These are phyloP conservation scores for Ophiostoma novo-ulmi DNA, from an alignment of 2,329 filamentous ascomycete species.

Conservation along the genomic window DNA sequence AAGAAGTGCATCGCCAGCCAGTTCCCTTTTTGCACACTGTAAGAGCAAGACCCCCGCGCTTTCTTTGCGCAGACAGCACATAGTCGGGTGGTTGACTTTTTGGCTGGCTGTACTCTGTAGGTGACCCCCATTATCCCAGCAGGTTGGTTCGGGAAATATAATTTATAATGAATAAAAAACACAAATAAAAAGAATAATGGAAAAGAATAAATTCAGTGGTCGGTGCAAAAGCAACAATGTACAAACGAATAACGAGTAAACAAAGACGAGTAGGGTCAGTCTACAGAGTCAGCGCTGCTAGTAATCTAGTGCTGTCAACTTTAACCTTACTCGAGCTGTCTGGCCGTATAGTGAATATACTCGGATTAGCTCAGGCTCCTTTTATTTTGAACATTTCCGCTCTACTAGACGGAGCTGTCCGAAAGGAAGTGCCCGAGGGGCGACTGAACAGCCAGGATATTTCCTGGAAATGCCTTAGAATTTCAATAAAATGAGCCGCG, in stretches of 20 bases:
- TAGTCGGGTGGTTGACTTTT: neutral
- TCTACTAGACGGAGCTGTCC: neutral
- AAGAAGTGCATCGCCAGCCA: neutral
- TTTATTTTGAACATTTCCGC: neutral
- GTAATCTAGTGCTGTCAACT: too few species aligned
- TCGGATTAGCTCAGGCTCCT: neutral
- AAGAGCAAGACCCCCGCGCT: neutral
- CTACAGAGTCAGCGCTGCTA: too few species aligned
- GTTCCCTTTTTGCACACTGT: neutral
- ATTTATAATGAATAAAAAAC: too few species aligned
- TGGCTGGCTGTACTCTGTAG: neutral
- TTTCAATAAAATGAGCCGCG: neutral
- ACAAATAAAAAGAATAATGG: neutral
- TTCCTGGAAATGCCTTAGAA: neutral
- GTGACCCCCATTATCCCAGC: conserved; percentile 15
- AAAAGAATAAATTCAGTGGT: neutral
- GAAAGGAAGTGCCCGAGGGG: conserved; percentile 9
- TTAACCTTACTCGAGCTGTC: too few species aligned
- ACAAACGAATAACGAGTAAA: too few species aligned
- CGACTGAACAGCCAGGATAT: neutral
- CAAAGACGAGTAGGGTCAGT: too few species aligned
- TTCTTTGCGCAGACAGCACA: neutral
- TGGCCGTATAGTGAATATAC: too few species aligned
- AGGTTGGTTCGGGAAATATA: neutral
- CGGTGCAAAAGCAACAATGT: too few species aligned